Evolutionary conservation across 352 stramenopile species (phyloP).

Genomic region (Pythium scleroteichum): DNA sequence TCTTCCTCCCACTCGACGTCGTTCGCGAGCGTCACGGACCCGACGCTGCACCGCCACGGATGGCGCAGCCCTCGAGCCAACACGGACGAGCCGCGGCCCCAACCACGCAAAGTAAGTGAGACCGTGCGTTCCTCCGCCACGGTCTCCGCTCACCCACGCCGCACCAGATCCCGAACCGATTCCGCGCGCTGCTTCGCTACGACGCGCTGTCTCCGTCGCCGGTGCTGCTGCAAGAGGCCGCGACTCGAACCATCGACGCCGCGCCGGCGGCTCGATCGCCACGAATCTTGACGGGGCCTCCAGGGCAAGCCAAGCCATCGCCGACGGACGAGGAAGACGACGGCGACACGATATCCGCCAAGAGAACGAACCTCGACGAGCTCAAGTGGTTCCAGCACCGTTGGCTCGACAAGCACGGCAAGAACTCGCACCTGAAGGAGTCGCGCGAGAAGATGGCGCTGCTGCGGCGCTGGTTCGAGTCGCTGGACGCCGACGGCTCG

Average conservation of each 20-base stretch:
- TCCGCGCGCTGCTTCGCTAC: constrained; percentile 30
- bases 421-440: constrained; percentile 68
- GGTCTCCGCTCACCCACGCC: too few relatives aligned
- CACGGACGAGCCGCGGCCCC: constrained; percentile 21
- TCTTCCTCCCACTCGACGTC: constrained; percentile 26
- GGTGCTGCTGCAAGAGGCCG: not conserved
- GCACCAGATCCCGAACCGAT: constrained; percentile 47
- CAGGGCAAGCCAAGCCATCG: not conserved
- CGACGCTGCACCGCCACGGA: constrained; percentile 48
- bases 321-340: constrained; percentile 6
- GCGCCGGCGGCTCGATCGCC: not conserved
- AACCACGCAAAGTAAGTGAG: constrained; percentile 39
- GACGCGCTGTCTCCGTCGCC: constrained; percentile 19
- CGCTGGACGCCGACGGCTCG: constrained; percentile 81
- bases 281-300: not conserved
- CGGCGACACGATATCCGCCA: not conserved
- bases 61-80: constrained; percentile 50
- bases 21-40: constrained; percentile 57
- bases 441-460: constrained; percentile 65
- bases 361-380: constrained; percentile 55
- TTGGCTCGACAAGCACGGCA: constrained; percentile 77
- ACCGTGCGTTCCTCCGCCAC: too few relatives aligned
- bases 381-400: constrained; percentile 76
- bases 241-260: not conserved
- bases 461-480: constrained; percentile 85